These are phyloP conservation scores for Kappamyces sp. DNA, from an alignment of 192 early-diverging fungal species.

Conservation along the genomic window DNA sequence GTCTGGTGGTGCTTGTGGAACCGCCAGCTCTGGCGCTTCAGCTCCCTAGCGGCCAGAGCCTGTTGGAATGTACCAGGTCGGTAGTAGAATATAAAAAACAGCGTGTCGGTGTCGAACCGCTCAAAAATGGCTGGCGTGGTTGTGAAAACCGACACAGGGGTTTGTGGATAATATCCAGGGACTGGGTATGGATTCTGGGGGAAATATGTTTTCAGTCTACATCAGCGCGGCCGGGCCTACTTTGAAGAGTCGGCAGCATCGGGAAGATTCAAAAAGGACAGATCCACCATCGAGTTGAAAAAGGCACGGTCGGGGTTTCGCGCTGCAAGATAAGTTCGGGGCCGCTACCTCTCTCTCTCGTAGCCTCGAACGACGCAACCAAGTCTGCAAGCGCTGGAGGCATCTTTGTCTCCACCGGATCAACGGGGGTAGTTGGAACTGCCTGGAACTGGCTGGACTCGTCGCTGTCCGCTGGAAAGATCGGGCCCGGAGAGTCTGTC, in stretches of 20 bases:
- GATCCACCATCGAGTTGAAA: constrained; percentile 72
- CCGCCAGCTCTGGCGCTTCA: constrained; percentile 95
- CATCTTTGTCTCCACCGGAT: constrained; percentile 43
- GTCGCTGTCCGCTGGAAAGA: neutral
- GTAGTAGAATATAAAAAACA: constrained; percentile 98
- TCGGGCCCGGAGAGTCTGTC: constrained; percentile 6
- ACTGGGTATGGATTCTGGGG: constrained; percentile 72
- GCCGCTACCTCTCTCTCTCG: constrained; percentile 51
- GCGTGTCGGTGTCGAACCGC: constrained; percentile 86
- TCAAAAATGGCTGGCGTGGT: constrained; percentile 73
- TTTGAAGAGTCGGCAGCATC: constrained; percentile 76
- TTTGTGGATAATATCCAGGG: constrained; percentile 89
- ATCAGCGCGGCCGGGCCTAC: constrained; percentile 46
- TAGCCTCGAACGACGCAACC: constrained; percentile 58
- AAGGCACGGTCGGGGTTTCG: constrained; percentile 31
- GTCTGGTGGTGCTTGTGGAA: constrained; percentile 98
- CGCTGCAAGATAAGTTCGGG: constrained; percentile 3
- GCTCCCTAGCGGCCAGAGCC: constrained; percentile 89
- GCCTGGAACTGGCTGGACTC: constrained; percentile 16
- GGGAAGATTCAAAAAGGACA: constrained; percentile 75
- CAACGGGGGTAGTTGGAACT: constrained; percentile 17
- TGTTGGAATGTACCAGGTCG: constrained; percentile 95
- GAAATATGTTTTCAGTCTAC: constrained; percentile 60
- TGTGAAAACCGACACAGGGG: constrained; percentile 71
- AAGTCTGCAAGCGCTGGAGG: constrained; percentile 64